A percentile compares a stretch with the other conserved stretches of the same genome.
These are phyloP conservation scores for Fusarium napiforme DNA, from an alignment of 2,329 filamentous ascomycete species.

Conservation along the genomic window DNA sequence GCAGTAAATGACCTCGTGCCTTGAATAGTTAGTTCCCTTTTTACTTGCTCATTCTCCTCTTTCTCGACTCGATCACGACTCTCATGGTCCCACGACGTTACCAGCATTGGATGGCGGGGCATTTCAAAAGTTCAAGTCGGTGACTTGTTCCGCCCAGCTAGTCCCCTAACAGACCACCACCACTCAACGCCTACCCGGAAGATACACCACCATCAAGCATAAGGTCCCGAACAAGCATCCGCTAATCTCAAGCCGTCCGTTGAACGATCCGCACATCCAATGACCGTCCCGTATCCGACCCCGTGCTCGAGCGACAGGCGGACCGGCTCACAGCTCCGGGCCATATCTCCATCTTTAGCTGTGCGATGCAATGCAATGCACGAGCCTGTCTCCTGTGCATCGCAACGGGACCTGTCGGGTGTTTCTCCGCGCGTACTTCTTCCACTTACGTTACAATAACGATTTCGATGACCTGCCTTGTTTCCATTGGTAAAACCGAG, in stretches of 20 bases:
- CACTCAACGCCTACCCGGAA: accelerated
- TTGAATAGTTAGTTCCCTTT: constrained; percentile 2
- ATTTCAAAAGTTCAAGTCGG: background rate
- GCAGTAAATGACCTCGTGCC: constrained; percentile 17
- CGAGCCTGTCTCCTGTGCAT: constrained; percentile 18
- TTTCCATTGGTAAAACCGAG: constrained; percentile 29
- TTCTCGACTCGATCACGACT: constrained; percentile 9
- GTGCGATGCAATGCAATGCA: constrained; percentile 14
- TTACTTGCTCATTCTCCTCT: constrained; percentile 17
- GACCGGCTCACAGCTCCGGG: constrained; percentile 29
- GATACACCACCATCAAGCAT: constrained; percentile 2
- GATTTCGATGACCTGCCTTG: constrained; percentile 17
- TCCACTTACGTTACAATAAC: constrained; percentile 8
- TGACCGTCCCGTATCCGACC: constrained; percentile 43
- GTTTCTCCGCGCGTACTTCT: constrained; percentile 19
- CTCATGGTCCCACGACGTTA: constrained; percentile 27
- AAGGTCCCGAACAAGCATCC: constrained; percentile 38
- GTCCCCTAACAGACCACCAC: background rate
- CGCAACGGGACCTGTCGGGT: constrained; percentile 19
- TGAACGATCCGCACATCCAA: constrained; percentile 43
- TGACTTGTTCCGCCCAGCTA: constrained; percentile 6
- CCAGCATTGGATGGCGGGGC: constrained; percentile 16
- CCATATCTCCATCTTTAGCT: constrained; percentile 19
- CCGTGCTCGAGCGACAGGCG: constrained; percentile 50
- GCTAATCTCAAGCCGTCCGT: constrained; percentile 43